Conservation (phyloP, 2,329 filamentous ascomycete species). For the Fusarium liriodendri region DNA sequence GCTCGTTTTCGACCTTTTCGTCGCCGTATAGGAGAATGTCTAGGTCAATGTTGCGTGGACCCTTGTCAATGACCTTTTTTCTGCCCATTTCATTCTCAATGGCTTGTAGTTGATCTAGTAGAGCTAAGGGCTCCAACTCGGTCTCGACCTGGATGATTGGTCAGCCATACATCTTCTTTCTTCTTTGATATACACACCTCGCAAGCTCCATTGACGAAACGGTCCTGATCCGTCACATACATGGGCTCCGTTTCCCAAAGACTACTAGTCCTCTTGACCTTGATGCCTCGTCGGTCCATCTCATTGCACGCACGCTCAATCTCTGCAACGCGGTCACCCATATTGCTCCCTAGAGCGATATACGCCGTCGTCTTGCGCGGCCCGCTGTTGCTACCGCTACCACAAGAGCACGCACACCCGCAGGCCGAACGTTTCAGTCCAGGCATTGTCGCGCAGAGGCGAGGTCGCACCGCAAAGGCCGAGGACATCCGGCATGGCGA, state of each 20-base stretch:
- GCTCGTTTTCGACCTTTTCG: slow-evolving; percentile 71
- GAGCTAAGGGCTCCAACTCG: slow-evolving; percentile 75
- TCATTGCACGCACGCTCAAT: slow-evolving; percentile 86
- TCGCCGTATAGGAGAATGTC: slow-evolving; percentile 89
- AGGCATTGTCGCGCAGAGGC: slow-evolving; percentile 16
- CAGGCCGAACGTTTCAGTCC: slow-evolving; percentile 46
- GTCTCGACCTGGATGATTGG: slow-evolving; percentile 77
- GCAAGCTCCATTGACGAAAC: slow-evolving; percentile 92
- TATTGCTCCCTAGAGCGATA: slow-evolving; percentile 91
- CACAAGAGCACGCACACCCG: slow-evolving; percentile 49
- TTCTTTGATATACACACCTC: slow-evolving; percentile 70
- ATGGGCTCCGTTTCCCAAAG: slow-evolving; percentile 97
- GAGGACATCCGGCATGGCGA: slow-evolving; percentile 26
- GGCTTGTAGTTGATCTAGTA: slow-evolving; percentile 83
- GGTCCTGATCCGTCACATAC: slow-evolving; percentile 91
- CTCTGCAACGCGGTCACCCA: slow-evolving; percentile 85
- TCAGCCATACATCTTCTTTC: slow-evolving; percentile 11
- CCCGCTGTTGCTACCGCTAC: slow-evolving; percentile 42
- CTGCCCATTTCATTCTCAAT: slow-evolving; percentile 86
- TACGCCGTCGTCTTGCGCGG: slow-evolving; percentile 68
- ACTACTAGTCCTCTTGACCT: slow-evolving; percentile 82
- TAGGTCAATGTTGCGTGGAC: slow-evolving; percentile 92
- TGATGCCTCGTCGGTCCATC: slow-evolving; percentile 80
- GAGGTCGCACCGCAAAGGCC: slow-evolving; percentile 26
- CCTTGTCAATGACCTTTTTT: slow-evolving; percentile 89